Evolutionary conservation across 331 rosid genomes (phyloP), one percentile per base, ranked within the genome.

Genomic region (Rosa hybrid): DNA sequence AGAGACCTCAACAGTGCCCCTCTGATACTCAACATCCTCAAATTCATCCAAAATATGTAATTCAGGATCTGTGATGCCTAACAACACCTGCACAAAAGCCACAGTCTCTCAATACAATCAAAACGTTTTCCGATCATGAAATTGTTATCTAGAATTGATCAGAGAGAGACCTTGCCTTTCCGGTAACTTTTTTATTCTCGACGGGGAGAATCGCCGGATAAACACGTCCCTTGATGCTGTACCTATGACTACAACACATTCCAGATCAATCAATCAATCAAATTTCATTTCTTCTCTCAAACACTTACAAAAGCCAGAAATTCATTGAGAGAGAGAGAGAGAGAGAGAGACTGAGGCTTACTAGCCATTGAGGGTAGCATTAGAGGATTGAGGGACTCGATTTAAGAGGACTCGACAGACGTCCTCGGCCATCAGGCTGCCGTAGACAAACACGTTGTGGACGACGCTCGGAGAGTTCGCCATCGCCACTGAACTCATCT

Each of bases 191-290:
- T 57, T 87, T 71, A 21, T 81, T 74, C 67, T 82, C 78, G 16
- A 91, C 88, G 0, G 99, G 99, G 16, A 91, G 81, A 83, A 95
- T 93, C 77, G 99, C 97, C 3, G 99, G 98, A 87, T 95, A 95
- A 46, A 91, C 93, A 48, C 97, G 97, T 83, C 81, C 93, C 85
- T 86, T 90, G 91, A 93, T 87, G 87, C 91, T 90, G 51, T 87
- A 95, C 79, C 99, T 82, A 38, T 89, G 94, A 80, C 97, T 94
- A 83, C 84, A 38, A 30, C 38, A 75, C 5, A 48, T 21, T 81
- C 56, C 67, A 56, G 34, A 65, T 54, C 42, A 20, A 12, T 18
- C 23, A 18, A 23, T 63, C 38, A 44, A 48, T 27, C 30, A 27
- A 27, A 16, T 23, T 71, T 30, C 64, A 46, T 0, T 73, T 17